Conservation (phyloP, 768 basidiomycete genomes). For the Trametes cinnabarina region DNA sequence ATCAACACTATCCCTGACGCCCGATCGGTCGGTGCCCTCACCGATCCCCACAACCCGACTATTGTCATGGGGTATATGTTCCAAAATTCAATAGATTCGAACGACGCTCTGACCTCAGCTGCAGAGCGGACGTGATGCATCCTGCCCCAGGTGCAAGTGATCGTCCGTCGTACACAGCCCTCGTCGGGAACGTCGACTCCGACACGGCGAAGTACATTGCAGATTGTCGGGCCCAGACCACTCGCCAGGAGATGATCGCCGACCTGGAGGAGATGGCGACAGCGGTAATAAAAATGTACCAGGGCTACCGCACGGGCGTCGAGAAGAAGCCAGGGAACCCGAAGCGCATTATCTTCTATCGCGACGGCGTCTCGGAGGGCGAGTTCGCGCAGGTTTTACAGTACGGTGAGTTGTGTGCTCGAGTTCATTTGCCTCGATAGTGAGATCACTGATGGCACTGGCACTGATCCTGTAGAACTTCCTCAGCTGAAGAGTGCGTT, state of each 20-base stretch:
- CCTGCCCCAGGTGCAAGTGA: slow-evolving; percentile 81
- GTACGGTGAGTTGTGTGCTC: slow-evolving; percentile 39
- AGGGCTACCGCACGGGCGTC: slow-evolving; percentile 46
- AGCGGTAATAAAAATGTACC: slow-evolving; percentile 53
- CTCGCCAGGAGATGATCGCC: slow-evolving; percentile 74
- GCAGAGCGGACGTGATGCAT: slow-evolving; percentile 76
- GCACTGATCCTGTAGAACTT: slow-evolving; percentile 17
- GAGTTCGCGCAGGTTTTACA: slow-evolving; percentile 51
- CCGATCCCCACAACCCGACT: slow-evolving; percentile 71
- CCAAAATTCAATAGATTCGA: background rate
- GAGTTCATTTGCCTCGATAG: no score
- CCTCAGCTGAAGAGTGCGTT: slow-evolving; percentile 17
- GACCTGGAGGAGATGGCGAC: slow-evolving; percentile 64
- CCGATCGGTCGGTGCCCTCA: slow-evolving; percentile 58
- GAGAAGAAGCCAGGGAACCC: slow-evolving; percentile 54
- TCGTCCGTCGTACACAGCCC: slow-evolving; percentile 75
- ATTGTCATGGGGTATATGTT: slow-evolving; percentile 63
- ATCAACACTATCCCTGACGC: slow-evolving; percentile 79
- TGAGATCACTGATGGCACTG: no score
- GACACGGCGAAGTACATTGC: slow-evolving; percentile 69
- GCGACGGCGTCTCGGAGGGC: slow-evolving; percentile 60
- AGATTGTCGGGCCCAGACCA: slow-evolving; percentile 62
- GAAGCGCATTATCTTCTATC: slow-evolving; percentile 72
- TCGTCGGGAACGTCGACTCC: slow-evolving; percentile 81
- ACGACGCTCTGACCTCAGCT: background rate